Evolutionary conservation across 2,329 filamentous ascomycete genomes (phyloP).

Genomic region (Aschersonia sp.): DNA sequence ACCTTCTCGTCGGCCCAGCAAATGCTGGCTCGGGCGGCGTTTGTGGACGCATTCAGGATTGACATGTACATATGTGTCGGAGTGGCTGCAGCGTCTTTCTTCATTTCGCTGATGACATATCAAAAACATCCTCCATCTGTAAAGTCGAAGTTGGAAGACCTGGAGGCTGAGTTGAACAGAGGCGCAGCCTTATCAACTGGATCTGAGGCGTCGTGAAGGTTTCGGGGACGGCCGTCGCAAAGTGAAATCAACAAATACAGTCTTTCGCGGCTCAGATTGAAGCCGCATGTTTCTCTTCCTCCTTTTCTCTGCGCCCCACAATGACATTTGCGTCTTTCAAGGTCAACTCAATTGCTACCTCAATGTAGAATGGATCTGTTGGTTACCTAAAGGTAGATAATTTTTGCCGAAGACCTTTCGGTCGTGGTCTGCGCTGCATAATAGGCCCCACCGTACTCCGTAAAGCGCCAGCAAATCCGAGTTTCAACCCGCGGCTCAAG

Average conservation of each 20-base stretch:
- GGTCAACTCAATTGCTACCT: too few species aligned
- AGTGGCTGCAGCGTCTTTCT: conserved; percentile 4
- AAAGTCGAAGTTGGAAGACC: conserved; percentile 9
- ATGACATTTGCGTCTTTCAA: too few species aligned
- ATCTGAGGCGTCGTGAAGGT: not conserved
- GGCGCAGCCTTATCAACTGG: not conserved
- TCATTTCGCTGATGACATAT: conserved; percentile 7
- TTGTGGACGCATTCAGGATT: conserved; percentile 8
- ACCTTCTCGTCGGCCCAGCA: conserved; percentile 6
- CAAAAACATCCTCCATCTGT: conserved; percentile 9
- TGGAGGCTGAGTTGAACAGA: conserved; percentile 8
- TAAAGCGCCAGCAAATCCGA: not conserved
- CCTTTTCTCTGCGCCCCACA: too few species aligned
- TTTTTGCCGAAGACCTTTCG: too few species aligned
- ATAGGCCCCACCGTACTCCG: too few species aligned
- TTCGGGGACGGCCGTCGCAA: too few species aligned
- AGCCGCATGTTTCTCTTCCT: too few species aligned
- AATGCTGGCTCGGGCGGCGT: conserved; percentile 5
- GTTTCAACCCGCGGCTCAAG: not conserved
- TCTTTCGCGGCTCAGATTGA: too few species aligned
- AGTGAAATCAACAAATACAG: too few species aligned
- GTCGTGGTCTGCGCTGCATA: too few species aligned
- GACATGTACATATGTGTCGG: conserved; percentile 10
- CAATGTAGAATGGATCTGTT: too few species aligned
- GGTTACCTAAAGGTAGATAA: too few species aligned